Base-by-base conservation (phyloP, 2,329 filamentous ascomycete genomes). In the Pseudogymnoascus sp. region DNA sequence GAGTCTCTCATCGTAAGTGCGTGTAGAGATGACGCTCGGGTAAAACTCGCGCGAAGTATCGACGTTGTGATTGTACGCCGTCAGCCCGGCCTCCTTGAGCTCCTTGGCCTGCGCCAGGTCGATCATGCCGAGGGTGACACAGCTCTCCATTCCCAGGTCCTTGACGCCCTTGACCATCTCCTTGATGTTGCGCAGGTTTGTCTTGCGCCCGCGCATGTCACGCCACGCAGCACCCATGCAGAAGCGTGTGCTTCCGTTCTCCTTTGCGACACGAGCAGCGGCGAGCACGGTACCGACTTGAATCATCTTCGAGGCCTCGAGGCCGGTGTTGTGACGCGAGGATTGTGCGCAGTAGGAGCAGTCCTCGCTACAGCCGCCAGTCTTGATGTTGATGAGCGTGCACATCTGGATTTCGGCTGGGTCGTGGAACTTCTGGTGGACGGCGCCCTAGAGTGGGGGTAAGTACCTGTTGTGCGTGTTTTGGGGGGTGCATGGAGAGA, bases 381-480 rank as follows among this genome's bases (percentile, higher is more conserved):
- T 96, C 75, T 96, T 96, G 80, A 96, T 96, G 80, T 96, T 96
- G 90, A 96, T 96, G 64, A 96, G 81, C 0, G 92, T 96, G 79
- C 92, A 96, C 76, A 96, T 88, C 76, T 96, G 92, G 67, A 96
- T 90, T 29, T 90, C 87, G 56, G 86, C 81, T 6, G 92, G 90
- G 72, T 90, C 84, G 77, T 96, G 92, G 79, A 96, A 96, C 70
- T 88, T 87, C 53, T 91, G 87, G 76, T 96, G 92, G 64, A 96
- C 79, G 37, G 82, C 83, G 68, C 85, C 86, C 91, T 95, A 68
- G n/a, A 47, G 56, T 65, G 50, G 40, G 44, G 66, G 33, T 62
- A 64, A 67, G 68, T 37, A 69, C 65, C 44, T 63, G 66, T 24
- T 31, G 29, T 29, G 16, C 3, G 7, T 10, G 11, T 21, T 59